Evolutionary conservation across 495 filamentous ascomycete genomes (phyloP).

Genomic region (Hyaloscypha hepaticicola): DNA sequence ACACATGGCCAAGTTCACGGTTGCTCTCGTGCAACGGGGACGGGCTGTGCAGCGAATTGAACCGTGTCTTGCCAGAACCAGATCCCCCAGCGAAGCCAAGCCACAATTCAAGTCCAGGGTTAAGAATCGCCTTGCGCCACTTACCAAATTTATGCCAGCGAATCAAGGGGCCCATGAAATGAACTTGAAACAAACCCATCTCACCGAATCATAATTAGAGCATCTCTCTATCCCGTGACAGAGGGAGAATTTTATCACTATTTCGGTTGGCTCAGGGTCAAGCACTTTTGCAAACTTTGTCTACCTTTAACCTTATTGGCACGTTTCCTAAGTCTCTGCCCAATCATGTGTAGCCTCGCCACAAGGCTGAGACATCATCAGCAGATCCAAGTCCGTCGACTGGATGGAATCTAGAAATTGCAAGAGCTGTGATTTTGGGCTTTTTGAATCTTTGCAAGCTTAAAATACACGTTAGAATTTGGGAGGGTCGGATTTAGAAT

Average conservation of each 20-base stretch:
- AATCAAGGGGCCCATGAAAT: not conserved
- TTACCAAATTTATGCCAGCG: not conserved
- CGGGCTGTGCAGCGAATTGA: not conserved
- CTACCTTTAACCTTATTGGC: too few relatives aligned
- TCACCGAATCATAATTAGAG: not conserved
- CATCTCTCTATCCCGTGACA: not conserved
- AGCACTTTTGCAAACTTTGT: too few relatives aligned
- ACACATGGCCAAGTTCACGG: not conserved
- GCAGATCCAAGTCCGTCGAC: too few relatives aligned
- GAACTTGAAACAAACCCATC: conserved; percentile 10
- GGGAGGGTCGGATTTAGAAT: too few relatives aligned
- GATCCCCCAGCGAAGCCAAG: not conserved
- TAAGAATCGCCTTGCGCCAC: not conserved
- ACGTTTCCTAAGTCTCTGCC: too few relatives aligned
- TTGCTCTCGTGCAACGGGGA: not conserved
- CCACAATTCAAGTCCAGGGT: not conserved
- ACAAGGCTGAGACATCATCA: too few relatives aligned
- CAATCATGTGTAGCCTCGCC: too few relatives aligned
- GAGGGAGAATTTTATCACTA: not conserved
- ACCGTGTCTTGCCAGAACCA: not conserved
- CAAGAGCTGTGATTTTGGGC: too few relatives aligned
- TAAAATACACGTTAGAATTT: too few relatives aligned
- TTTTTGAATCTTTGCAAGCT: too few relatives aligned
- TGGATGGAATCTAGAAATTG: too few relatives aligned
- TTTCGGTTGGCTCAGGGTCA: too few relatives aligned